Base-by-base conservation (phyloP, 1,139 yeast species). In the Taphrina populina region DNA sequence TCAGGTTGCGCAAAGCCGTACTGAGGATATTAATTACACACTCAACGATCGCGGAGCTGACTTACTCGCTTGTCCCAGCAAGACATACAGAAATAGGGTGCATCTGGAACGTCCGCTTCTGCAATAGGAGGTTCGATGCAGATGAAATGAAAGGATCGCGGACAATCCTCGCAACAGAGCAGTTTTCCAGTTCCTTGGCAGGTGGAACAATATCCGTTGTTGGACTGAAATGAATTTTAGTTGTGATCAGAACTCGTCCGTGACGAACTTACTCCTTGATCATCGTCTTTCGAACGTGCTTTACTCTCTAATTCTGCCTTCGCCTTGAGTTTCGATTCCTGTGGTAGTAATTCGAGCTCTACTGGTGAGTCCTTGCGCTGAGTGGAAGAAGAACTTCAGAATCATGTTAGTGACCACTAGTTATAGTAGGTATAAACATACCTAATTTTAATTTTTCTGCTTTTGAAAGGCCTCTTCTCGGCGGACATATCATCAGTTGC, bases 151-250 rank as follows among this genome's bases (percentile, higher is more conserved):
- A 90, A 92, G 0, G 96, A 86, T 64, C 78, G 78, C 0, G 96
- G 96, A 69, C 98, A 92, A 1, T 86, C 76, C 64, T 92, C 98
- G 71, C 98, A 92, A 69, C 97, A 92, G 27, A 92, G 75, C 62
- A 92, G 88, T 34, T 86, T 76, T 6, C 98, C 98, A 0, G 90
- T 75, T 24, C 88, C 88, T 0, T 94, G 88, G 70, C 98, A 92
- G 0, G 94, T 77, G 21, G 85, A 75, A 66, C 98, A 92, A 67
- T 77, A 88, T 69, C 92, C 98, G 62, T 90, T 94, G 67, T 92
- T 92, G 60, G 54, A 49, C 54, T 49, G 30, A 15, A n/a, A n/a
- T n/a, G n/a, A n/a, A n/a, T n/a, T n/a, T n/a, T n/a, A n/a, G n/a
- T n/a, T n/a, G n/a, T n/a, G n/a, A n/a, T n/a, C n/a, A n/a, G n/a